Evolutionary conservation across 2,329 filamentous ascomycete species (phyloP).

Genomic region (Aspergillus piperis): DNA sequence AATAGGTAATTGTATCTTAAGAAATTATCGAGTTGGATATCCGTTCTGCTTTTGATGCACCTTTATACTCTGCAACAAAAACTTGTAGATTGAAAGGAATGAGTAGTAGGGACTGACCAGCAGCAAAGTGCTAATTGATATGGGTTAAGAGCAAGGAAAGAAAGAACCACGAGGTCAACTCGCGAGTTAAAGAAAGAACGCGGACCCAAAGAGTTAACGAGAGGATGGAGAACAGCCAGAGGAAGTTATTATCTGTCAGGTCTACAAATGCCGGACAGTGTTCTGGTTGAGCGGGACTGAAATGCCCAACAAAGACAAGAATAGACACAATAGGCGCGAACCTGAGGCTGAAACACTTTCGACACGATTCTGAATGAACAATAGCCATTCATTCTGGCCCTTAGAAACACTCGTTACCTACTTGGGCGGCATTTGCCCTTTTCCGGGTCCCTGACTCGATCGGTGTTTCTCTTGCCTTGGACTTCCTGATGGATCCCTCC

Average conservation of each 20-base stretch:
- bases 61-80: background rate
- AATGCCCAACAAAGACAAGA: constrained; percentile 19
- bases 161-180: constrained; percentile 29
- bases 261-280: background rate
- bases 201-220: constrained; percentile 22
- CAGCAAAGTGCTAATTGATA: constrained; percentile 29
- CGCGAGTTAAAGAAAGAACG: constrained; percentile 26
- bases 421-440: constrained; percentile 2
- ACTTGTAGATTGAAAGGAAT: constrained; percentile 12
- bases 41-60: constrained; percentile 6
- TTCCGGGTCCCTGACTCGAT: background rate
- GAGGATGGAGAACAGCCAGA: constrained; percentile 9
- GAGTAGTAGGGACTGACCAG: constrained; percentile 28
- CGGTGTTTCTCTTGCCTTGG: background rate
- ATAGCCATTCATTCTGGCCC: constrained; percentile 18
- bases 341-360: constrained; percentile 22
- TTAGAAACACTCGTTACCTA: constrained; percentile 1
- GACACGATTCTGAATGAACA: constrained; percentile 16
- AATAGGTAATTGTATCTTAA: background rate
- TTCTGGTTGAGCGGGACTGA: background rate
- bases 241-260: constrained; percentile 13
- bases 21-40: background rate
- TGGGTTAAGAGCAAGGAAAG: constrained; percentile 27
- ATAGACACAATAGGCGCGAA: constrained; percentile 20
- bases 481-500: background rate